Evolutionary conservation across 2,329 filamentous ascomycete species (phyloP).

Genomic region (Penicillium sp.): DNA sequence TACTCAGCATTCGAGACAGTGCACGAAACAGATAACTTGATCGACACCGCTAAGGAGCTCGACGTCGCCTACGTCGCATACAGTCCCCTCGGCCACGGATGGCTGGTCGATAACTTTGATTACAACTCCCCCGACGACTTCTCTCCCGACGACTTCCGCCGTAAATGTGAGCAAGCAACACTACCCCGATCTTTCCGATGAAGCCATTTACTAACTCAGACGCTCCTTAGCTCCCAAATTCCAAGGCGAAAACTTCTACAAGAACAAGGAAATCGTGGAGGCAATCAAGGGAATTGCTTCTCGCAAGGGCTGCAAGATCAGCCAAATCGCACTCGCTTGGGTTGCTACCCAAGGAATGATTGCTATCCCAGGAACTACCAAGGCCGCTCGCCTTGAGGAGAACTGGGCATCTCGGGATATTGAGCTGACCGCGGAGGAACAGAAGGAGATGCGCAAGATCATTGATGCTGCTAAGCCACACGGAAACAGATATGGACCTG

Average conservation of each 20-base stretch:
- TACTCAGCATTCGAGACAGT: constrained; percentile 48
- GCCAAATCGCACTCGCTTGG: constrained; percentile 45
- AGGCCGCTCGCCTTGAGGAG: constrained; percentile 40
- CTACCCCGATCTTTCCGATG: too few species aligned
- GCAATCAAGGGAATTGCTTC: constrained; percentile 45
- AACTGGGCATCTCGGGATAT: constrained; percentile 43
- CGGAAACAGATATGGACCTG: constrained; percentile 37
- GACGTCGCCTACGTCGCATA: constrained; percentile 49
- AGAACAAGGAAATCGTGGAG: constrained; percentile 45
- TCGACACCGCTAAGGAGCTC: constrained; percentile 45
- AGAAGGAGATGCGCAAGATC: constrained; percentile 41
- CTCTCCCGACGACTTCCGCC: constrained; percentile 43
- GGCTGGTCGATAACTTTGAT: constrained; percentile 49
- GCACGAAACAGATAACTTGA: constrained; percentile 44
- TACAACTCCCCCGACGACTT: constrained; percentile 52
- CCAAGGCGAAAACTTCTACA: constrained; percentile 50
- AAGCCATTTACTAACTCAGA: not conserved
- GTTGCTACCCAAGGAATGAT: constrained; percentile 46
- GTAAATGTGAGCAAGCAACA: constrained; percentile 33
- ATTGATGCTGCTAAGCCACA: constrained; percentile 41
- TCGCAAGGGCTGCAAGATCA: constrained; percentile 34
- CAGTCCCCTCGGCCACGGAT: constrained; percentile 51
- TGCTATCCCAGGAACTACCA: constrained; percentile 51
- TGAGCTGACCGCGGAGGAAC: constrained; percentile 41
- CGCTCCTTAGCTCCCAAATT: constrained; percentile 26